Evolutionary conservation across 2,329 filamentous ascomycete species (phyloP).

Genomic region (Parastagonospora nodorum): DNA sequence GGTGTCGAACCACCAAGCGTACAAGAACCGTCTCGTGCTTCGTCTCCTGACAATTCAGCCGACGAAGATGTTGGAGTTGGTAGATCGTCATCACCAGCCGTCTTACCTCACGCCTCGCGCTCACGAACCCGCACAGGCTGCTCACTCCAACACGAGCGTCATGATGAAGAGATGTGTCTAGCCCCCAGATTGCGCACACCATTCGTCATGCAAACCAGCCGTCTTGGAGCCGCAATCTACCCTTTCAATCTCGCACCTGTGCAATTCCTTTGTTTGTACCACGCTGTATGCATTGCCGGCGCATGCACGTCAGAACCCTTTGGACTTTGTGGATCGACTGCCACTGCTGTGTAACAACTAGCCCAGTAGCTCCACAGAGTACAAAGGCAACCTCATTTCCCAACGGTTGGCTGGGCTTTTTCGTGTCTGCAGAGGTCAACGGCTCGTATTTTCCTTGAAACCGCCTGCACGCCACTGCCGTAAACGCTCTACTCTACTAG

Average conservation of each 20-base stretch:
- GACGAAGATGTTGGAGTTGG: not conserved
- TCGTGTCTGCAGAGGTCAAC: not conserved
- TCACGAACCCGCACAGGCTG: not conserved
- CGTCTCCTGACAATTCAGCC: not conserved
- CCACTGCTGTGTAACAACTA: constrained; percentile 32
- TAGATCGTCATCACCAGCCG: not conserved
- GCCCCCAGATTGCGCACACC: not conserved
- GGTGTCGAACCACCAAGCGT: not conserved
- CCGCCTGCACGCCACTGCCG: constrained; percentile 15
- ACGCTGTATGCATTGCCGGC: constrained; percentile 13
- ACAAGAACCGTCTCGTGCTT: constrained; percentile 1
- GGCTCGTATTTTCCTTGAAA: constrained; percentile 19
- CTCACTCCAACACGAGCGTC: not conserved
- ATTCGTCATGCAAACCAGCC: not conserved
- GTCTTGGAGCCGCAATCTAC: constrained; percentile 1
- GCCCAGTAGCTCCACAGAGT: constrained; percentile 12
- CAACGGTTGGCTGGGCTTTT: constrained; percentile 5
- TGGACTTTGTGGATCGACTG: constrained; percentile 20
- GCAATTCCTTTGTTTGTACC: constrained; percentile 16
- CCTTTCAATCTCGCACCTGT: constrained; percentile 4
- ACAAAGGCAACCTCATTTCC: constrained; percentile 4
- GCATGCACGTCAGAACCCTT: constrained; percentile 38
- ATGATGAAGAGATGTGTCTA: not conserved
- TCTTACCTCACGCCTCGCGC: not conserved
- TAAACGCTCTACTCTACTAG: not conserved